phyloP scores from a whole-genome alignment of 2,329 filamentous ascomycete species.

The Paraconiothyrium brasiliense region DNA sequence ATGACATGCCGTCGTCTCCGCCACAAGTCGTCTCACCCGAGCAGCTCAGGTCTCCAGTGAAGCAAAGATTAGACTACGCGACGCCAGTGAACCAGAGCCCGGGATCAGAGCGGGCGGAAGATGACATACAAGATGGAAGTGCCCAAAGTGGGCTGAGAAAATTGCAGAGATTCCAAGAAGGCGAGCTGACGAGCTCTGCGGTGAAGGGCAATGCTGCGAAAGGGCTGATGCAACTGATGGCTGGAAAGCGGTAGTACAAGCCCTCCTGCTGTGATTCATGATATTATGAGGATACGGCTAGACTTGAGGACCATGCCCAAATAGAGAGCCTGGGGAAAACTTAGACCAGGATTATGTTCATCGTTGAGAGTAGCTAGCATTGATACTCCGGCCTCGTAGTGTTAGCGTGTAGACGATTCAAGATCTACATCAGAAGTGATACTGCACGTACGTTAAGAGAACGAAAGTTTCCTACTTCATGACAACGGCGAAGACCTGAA shows the following conservation, averaged over 20 bases:
- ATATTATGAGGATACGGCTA: neutral
- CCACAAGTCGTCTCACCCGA: conserved; percentile 33
- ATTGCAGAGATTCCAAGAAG: conserved; percentile 41
- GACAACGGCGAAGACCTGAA: neutral
- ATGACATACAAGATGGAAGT: conserved; percentile 26
- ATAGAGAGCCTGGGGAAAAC: neutral
- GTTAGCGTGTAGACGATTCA: neutral
- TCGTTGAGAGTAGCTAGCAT: neutral
- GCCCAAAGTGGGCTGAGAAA: conserved; percentile 35
- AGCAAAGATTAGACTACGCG: conserved; percentile 21
- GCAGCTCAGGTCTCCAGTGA: conserved; percentile 33
- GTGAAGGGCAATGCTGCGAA: conserved; percentile 62
- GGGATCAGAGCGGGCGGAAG: conserved; percentile 23
- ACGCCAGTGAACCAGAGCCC: conserved; percentile 26
- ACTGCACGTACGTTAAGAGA: too few relatives aligned
- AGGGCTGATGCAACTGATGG: conserved; percentile 61
- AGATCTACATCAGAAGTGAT: neutral
- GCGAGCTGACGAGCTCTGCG: conserved; percentile 57
- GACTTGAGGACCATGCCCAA: too few relatives aligned
- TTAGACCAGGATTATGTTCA: neutral
- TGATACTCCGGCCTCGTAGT: neutral
- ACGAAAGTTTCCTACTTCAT: neutral
- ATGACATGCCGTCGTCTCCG: conserved; percentile 43
- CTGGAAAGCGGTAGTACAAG: conserved; percentile 29
- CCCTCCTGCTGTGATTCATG: neutral